Base-by-base conservation (phyloP, 169 alveolate species). In the Eimeria falciformis region DNA sequence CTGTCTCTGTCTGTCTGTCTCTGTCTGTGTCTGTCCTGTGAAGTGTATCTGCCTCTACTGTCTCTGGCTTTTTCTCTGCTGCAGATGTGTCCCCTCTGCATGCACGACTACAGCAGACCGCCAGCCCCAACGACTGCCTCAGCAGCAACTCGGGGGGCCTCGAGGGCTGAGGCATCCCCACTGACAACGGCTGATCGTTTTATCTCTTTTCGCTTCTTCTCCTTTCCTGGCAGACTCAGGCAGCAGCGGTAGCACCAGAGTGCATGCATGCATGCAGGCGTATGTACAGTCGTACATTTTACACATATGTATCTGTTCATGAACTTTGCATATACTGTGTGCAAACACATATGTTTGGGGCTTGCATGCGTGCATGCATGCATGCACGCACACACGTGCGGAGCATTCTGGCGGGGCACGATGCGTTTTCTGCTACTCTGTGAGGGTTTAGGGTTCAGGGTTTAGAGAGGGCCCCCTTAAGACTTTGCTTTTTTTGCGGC, bases 41-140 rank as follows among this genome's bases (percentile, higher is more conserved):
- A 23, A 33, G 40, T 62, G 71, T 33, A n/a, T 23, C 25, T 62
- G 3, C 71, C 1, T 1, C 9, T 62, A 0, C 71, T 62, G 29
- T 33, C 27, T 7, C 71, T 50, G 47, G 11, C n/a, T 23, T 33
- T 27, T n/a, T 53, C 1, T 53, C 37, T 45, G 43, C 56, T 21
- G 4, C 90, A 55, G 75, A 18, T 82, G 45, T 82, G 71, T 40
- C 77, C 75, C 18, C 71, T 82, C 9, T 82, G 75, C 37, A 62
- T 83, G 53, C 91, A 83, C 91, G 78, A 83, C 91, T 83, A 83
- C 81, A 33, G 68, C 33, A 21, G 27, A 25, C 65, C 46, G 47
- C 73, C 82, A 5, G 65, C 82, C 11, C 71, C 65, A 23, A 3
- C 84, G 21, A 11, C 17, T 4, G 85, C 46, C 89, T 23, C 89